Evolutionary conservation across 169 alveolate species (phyloP).

Genomic region (Eimeria maxima): DNA sequence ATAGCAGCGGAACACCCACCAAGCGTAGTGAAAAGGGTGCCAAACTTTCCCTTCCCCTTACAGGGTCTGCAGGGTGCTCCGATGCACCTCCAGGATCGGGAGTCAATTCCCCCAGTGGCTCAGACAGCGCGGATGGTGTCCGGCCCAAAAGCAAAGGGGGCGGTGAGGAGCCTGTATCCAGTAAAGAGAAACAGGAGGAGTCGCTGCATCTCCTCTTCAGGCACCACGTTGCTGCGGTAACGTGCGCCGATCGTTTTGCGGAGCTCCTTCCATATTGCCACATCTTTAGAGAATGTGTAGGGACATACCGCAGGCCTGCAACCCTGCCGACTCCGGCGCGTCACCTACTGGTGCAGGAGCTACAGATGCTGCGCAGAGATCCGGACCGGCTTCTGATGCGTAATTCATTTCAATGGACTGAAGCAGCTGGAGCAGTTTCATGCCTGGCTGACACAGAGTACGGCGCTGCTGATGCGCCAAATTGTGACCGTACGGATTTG

Average conservation of each 20-base stretch:
- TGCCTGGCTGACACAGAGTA: constrained; percentile 41
- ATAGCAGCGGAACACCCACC: constrained; percentile 23
- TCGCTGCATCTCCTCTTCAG: constrained; percentile 56
- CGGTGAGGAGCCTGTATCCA: not conserved
- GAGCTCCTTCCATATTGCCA: constrained; percentile 80
- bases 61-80: not conserved
- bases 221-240: constrained; percentile 55
- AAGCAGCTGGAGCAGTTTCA: constrained; percentile 67
- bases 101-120: not conserved
- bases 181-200: constrained; percentile 24
- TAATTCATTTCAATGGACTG: constrained; percentile 82
- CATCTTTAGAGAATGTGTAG: constrained; percentile 73
- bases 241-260: constrained; percentile 75
- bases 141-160: not conserved
- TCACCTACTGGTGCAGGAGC: constrained; percentile 77
- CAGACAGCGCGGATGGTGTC: not conserved
- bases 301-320: constrained; percentile 70
- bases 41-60: not conserved
- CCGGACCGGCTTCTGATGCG: constrained; percentile 76
- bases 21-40: not conserved
- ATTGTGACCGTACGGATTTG: constrained; percentile 30
- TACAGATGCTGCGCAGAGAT: constrained; percentile 69
- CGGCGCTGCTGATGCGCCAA: constrained; percentile 42
- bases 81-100: constrained; percentile 14
- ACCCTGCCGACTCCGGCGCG: constrained; percentile 71